Evolutionary conservation across 2,329 filamentous ascomycete genomes (phyloP).

Genomic region (Beauveria scarabaeidicola): DNA sequence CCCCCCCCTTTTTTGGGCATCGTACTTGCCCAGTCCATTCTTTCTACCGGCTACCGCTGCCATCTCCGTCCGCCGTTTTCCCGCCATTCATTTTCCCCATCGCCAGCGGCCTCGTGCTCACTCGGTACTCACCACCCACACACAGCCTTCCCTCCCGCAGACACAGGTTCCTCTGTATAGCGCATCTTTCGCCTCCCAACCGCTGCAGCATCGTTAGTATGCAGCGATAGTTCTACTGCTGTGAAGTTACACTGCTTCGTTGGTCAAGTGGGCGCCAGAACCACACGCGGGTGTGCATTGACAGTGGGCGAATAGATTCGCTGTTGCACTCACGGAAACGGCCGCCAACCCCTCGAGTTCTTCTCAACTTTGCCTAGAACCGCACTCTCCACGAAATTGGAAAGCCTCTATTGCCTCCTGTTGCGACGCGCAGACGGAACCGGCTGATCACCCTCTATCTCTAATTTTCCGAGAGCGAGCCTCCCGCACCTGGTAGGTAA

Average conservation of each 20-base stretch:
- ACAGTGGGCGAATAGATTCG: not conserved
- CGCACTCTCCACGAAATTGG: not conserved
- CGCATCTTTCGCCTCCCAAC: not conserved
- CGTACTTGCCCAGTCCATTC: not conserved
- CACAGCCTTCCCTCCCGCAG: not conserved
- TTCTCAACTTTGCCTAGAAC: not conserved
- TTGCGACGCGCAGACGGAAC: not conserved
- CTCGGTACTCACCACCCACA: not conserved
- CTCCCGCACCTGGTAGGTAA: not conserved
- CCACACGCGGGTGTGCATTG: not conserved
- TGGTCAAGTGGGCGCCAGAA: not conserved
- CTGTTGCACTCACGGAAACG: not conserved
- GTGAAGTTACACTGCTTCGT: not conserved
- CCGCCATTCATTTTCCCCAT: not conserved
- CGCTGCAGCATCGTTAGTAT: constrained; percentile 4
- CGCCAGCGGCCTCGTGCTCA: not conserved
- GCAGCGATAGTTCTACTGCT: not conserved
- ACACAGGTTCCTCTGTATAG: not conserved
- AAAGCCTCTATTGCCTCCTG: not conserved
- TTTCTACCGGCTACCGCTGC: not conserved
- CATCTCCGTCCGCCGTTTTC: not conserved
- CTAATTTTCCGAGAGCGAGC: not conserved
- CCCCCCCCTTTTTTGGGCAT: not conserved
- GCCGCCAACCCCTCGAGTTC: not conserved
- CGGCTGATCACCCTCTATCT: not conserved